Evolutionary conservation across 2,329 filamentous ascomycete species (phyloP), one percentile per base, ranked within the genome.

Genomic region (Alternaria triticimaculans): DNA sequence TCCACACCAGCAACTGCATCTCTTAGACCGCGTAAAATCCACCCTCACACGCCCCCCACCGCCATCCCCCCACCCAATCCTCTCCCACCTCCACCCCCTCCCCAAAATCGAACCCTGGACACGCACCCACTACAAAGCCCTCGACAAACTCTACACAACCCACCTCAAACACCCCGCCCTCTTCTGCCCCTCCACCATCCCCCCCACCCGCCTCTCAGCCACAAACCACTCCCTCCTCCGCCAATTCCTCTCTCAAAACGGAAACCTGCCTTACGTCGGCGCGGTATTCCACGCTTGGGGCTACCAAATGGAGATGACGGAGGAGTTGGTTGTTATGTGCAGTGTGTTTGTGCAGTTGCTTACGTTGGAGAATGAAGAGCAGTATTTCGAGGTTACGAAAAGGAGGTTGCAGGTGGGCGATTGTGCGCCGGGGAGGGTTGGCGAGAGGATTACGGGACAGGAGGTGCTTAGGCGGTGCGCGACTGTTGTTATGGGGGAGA

Each of bases 71-170:
- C 77, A 79, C 41, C 78, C 78, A 1, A 66, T 74, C 6, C 67
- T 72, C 9, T 48, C 66, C 14, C 69, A 72, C 45, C 69, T 76
- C 54, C 54, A 67, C 6, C 67, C 69, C 8, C 70, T 82, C 1
- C 80, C 80, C 8, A 74, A 73, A 26, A 44, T 77, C 18, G 73
- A 80, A 46, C 80, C 80, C 5, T 82, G 79, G 78, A 81, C 80
- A 33, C 77, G 77, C 43, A 80, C 79, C 0, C 80, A 82, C 64
- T 82, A 80, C 69, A 77, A 77, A 25, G 71, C 72, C 5, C 75
- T 82, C 37, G 78, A 81, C 63, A 65, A 66, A 14, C 72, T 82
- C 8, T 80, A 76, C 66, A 64, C 74, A 23, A 66, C 70, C 18
- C 74, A 78, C 64, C 74, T 77, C 49, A 75, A 73, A 15, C 66